Base-by-base conservation (phyloP, 768 basidiomycete genomes). In the Podaxis sp. region DNA sequence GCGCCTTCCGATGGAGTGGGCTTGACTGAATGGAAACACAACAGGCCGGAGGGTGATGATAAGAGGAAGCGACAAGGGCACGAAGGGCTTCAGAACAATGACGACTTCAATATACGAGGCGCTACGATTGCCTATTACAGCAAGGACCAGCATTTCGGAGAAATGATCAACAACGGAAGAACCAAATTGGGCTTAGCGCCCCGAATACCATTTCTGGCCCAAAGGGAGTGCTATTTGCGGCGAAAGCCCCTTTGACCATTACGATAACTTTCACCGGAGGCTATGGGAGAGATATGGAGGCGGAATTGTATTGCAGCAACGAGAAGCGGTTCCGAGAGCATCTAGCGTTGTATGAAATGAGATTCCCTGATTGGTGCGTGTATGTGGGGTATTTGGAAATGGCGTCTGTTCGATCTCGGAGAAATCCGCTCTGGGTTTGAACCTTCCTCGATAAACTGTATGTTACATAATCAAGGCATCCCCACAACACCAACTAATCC, bases 401-500 rank as follows among this genome's bases (percentile, higher is more conserved):
- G n/a, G 17, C n/a, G n/a, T 19, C n/a, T 15, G n/a, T 22, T n/a
- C 15, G 7, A 17, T 8, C 19, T 22, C 59, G 59, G 52, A 4
- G 8, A 19, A 1, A 0, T 28, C 61, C 54, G 11, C 39, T 24
- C 61, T 42, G 61, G 22, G 55, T 15, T 40, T 40, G 15, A 63
- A 80, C 79, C 68, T 75, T 80, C 73, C 67, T 55, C 9, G 12
- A 36, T 33, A 53, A 72, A 42, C 75, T 80, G 71, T 76, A 77
- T 60, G 73, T 78, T 78, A 78, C 73, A 70, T 77, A 73, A 76
- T 65, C 72, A 65, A 64, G 56, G 53, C 61, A 54, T 65, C 36
- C 60, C 64, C 61, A 19, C 17, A 17, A 17, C 64, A 56, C 53
- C 66, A 53, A 54, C 28, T 19, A 36, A 6, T 19, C 42, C 26